Evolutionary conservation across 305 asterid genomes (phyloP).

Genomic region (Nicotiana rustica): DNA sequence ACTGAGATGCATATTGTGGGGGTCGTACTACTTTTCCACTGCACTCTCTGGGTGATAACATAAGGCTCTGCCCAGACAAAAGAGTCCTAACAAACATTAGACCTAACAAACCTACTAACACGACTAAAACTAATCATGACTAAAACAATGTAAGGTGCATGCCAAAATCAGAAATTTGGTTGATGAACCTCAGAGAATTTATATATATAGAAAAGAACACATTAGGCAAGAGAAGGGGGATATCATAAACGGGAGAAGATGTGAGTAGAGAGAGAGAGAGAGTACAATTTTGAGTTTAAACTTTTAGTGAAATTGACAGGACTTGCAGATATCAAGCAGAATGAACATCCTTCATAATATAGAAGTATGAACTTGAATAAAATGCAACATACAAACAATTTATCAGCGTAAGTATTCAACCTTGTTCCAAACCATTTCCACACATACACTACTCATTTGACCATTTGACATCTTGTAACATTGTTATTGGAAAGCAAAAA

Average conservation of each 20-base stretch:
- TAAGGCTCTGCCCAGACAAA: neutral
- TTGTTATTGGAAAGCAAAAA: neutral
- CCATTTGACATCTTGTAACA: slow-evolving; percentile 16
- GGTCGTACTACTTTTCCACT: neutral
- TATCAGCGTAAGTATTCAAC: neutral
- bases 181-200: neutral
- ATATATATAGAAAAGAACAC: neutral
- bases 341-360: neutral
- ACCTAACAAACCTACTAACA: neutral
- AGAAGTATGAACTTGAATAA: slow-evolving; percentile 7
- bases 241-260: no score
- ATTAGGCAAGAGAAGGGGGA: neutral
- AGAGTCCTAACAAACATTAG: neutral
- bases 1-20: slow-evolving; percentile 12
- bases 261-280: no score
- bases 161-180: neutral
- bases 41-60: neutral
- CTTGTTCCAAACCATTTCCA: neutral
- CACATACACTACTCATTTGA: neutral
- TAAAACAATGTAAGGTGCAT: neutral
- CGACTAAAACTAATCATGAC: neutral
- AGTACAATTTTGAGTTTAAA: no score
- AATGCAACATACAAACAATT: neutral
- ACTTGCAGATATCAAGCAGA: neutral
- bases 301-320: slow-evolving; percentile 19